Evolutionary conservation across 768 basidiomycete species (phyloP).

Genomic region (Mycena kentingensis): DNA sequence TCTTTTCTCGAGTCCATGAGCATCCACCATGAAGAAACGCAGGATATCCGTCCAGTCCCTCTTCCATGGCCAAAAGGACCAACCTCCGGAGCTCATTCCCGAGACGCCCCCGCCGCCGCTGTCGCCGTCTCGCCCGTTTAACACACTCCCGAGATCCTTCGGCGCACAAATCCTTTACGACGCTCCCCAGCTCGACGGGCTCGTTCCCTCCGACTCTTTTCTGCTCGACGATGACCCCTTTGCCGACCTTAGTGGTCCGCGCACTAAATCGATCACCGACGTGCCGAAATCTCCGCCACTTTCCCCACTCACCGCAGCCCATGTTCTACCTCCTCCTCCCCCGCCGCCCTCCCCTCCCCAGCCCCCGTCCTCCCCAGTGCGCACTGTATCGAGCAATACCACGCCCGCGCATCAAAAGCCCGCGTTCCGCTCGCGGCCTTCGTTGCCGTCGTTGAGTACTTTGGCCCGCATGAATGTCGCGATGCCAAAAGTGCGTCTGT

Average conservation of each 20-base stretch:
- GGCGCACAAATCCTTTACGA: conserved; percentile 17
- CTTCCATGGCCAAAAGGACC: conserved; percentile 2
- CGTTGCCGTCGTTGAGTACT: conserved; percentile 51
- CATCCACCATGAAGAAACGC: conserved; percentile 23
- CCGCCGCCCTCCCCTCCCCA: conserved; percentile 13
- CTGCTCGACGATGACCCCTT: conserved; percentile 77
- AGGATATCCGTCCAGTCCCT: conserved; percentile 17
- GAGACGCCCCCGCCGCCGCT: background rate
- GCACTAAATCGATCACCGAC: background rate
- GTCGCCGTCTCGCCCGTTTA: conserved; percentile 16
- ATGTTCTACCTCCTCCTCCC: conserved; percentile 22
- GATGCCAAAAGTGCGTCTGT: conserved; percentile 46
- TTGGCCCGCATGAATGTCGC: conserved; percentile 51
- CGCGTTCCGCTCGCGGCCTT: conserved; percentile 50
- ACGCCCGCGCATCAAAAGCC: conserved; percentile 49
- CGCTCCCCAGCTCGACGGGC: background rate
- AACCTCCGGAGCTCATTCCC: conserved; percentile 4
- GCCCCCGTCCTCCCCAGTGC: conserved; percentile 13
- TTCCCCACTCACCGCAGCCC: conserved; percentile 3
- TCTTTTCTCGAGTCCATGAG: no score
- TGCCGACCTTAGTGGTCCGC: conserved; percentile 50
- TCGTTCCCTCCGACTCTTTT: conserved; percentile 25
- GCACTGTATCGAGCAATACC: conserved; percentile 25
- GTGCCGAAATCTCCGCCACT: background rate
- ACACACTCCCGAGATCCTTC: conserved; percentile 33